Percentiles rank a stretch among this genome's conserved stretches.
These are phyloP conservation scores for Pterocarpus santalinus DNA, from an alignment of 306 rosid genomes.

Conservation along the genomic window DNA sequence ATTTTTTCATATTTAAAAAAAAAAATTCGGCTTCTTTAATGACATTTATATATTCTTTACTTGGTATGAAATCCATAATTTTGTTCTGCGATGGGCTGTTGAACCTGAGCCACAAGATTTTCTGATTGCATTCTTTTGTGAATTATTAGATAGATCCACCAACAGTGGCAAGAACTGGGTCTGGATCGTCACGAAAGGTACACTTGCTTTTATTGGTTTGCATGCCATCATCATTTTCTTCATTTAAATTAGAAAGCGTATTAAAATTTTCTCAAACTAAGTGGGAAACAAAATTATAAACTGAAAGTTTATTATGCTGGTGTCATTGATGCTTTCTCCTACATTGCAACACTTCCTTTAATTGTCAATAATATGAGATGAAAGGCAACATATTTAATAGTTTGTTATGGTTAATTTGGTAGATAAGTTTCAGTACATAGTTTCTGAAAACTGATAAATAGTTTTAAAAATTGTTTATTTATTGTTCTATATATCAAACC, in stretches of 20 bases:
- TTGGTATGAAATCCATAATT: constrained; percentile 24
- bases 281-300: neutral
- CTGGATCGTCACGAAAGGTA: constrained; percentile 95
- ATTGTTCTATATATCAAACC: neutral
- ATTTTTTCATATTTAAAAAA: neutral
- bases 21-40: neutral
- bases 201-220: constrained; percentile 39
- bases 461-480: constrained; percentile 3
- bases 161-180: constrained; percentile 76
- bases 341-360: constrained; percentile 4
- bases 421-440: neutral
- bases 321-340: constrained; percentile 6
- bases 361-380: constrained; percentile 1
- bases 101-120: constrained; percentile 35
- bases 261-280: neutral
- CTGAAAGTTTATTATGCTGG: constrained; percentile 12
- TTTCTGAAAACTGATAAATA: neutral
- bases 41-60: constrained; percentile 27
- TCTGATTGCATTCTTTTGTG: constrained; percentile 24
- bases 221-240: constrained; percentile 39
- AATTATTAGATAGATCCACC: constrained; percentile 85
- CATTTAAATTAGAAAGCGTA: constrained; percentile 12
- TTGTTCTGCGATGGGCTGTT: constrained; percentile 33
- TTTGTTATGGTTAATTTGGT: constrained; percentile 17
- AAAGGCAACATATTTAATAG: constrained; percentile 18